These are phyloP conservation scores for Quercus suber DNA, from an alignment of 306 rosid genomes.

Conservation along the genomic window DNA sequence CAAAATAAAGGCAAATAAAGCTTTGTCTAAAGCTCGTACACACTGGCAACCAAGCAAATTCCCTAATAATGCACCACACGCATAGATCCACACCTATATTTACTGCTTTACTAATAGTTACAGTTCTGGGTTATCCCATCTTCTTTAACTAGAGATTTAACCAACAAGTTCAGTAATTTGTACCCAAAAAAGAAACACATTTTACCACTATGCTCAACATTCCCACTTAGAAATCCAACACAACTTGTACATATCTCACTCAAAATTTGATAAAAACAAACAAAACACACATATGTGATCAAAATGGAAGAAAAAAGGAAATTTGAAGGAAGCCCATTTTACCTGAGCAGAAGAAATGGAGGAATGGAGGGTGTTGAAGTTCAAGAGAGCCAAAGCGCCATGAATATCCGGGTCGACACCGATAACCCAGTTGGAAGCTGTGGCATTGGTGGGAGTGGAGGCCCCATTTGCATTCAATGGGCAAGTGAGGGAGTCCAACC, in stretches of 20 bases:
- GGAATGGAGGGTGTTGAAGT: constrained; percentile 6
- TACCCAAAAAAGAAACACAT: background rate
- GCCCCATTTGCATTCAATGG: constrained; percentile 19
- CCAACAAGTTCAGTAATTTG: too few species aligned
- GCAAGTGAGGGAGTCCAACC: constrained; percentile 78
- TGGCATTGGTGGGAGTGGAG: constrained; percentile 16
- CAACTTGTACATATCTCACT: background rate
- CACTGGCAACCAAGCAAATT: too few species aligned
- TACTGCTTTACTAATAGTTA: too few species aligned
- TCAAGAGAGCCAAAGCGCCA: constrained; percentile 81
- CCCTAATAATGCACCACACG: too few species aligned
- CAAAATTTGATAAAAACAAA: too few species aligned
- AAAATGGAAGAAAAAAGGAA: background rate
- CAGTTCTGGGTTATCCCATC: too few species aligned
- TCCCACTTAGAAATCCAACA: background rate
- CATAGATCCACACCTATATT: too few species aligned
- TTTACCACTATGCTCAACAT: background rate
- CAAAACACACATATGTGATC: background rate
- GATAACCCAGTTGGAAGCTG: constrained; percentile 52
- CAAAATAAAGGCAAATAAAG: too few species aligned
- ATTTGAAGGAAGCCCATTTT: background rate
- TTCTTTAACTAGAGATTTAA: too few species aligned
- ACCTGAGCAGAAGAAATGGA: constrained; percentile 66
- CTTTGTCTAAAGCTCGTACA: too few species aligned
- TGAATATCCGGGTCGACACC: constrained; percentile 84